Base-by-base conservation (phyloP, 345 rosid species). In the Eucalyptus cloeziana region DNA sequence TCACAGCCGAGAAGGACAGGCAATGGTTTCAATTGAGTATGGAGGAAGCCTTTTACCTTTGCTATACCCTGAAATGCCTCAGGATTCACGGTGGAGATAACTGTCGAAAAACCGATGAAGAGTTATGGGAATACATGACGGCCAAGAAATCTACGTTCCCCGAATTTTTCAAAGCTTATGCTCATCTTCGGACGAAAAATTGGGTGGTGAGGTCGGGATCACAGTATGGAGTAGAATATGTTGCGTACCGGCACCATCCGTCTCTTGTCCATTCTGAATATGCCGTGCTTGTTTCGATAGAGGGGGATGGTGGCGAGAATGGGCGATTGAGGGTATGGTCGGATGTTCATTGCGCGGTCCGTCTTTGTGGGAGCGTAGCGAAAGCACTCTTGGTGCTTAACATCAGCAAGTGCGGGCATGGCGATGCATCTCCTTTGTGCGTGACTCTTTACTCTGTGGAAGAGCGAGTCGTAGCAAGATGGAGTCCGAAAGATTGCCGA, bases 241-340 rank as follows among this genome's bases (percentile, higher is more conserved):
- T 95, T 85, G 98, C 96, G 4, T 97, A 98, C 88, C 93, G 93
- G 31, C 98, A 97, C 87, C 98, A 95, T 89, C 99, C 99, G 0
- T 93, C 97, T 86, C 91, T 96, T 85, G 99, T 97, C 83, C 99
- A 96, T 92, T 94, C 99, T 33, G 97, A 96, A 69, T 97, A 93
- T 90, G 96, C 97, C 1, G 96, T 96, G 80, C 89, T 96, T 85
- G 93, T 94, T 88, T 90, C 90, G 80, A 94, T 93, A 4, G 94
- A 89, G 76, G 94, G 91, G 40, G 93, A 90, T 11, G 88, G 49
- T 92, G 91, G 86, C 37, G 92, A 45, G 21, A 89, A 89, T 85
- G 92, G 93, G 51, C 93, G 96, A 83, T 87, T 97, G 88, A 93
- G 93, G 89, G 93, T 89, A 31, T 96, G 99, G 98, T 94, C 98